Evolutionary conservation across 805 yeast genomes (phyloP), one percentile per base, ranked within the genome.

Genomic region (Lipomyces japonicus): DNA sequence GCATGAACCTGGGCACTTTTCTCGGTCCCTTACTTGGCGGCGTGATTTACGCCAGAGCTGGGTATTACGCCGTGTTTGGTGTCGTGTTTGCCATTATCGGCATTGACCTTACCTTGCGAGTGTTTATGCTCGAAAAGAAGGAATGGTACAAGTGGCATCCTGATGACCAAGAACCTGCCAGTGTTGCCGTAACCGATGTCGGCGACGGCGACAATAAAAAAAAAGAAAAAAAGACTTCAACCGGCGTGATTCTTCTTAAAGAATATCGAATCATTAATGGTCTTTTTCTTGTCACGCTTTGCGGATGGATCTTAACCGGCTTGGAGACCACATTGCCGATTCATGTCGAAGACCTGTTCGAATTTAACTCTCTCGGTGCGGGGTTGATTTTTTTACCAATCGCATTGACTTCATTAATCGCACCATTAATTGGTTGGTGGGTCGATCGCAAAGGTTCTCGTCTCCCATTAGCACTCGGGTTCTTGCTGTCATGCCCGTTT

Each of bases 11-110:
- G 32, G 71, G 68, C 9, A 53, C 54, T 6, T 55, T 67, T 21
- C 35, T 64, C 19, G 70, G 71, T 6, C 71, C 71, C 4, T 38
- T 67, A 7, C 42, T 67, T 3, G 71, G 71, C 14, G 71, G 71
- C 3, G 48, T 67, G 10, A 58, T 66, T n/a, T 67, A 67, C 42
- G 61, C 58, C 10, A 51, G 42, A 12, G 59, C 61, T 1, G 71
- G 71, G 2, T 68, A 67, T 38, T 63, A 62, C 36, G 55, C 68
- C 6, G 68, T 67, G 3, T 67, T 57, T 39, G 62, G 57, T 19
- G 53, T 67, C 14, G 57, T 62, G 32, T 67, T 66, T 46, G 68
- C 57, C 2, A 36, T 65, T 28, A 46, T 68, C 38, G 61, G 56
- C 14, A 23, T 65, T 12, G 71, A 67, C 39, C 42, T 68, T 2